Base-by-base conservation (phyloP, 78 protist species). In the Dictyostelium citrinum region DNA sequence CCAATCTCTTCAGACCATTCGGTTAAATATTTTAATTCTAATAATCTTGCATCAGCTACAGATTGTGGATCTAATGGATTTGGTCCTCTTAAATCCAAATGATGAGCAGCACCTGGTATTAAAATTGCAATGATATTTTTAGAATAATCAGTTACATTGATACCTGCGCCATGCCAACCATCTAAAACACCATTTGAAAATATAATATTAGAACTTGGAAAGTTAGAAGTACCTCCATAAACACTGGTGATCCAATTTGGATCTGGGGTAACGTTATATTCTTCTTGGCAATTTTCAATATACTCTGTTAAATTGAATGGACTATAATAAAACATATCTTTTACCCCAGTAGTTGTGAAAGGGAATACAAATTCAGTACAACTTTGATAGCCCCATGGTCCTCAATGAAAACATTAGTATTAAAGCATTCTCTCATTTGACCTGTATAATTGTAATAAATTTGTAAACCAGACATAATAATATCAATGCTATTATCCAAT, bases 361-460 rank as follows among this genome's bases (percentile, higher is more conserved):
- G 96, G 97, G 83, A 90, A 74, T 20, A 91, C 86, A 92, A 95
- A 90, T 37, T 95, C 96, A 12, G 96, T 96, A 72, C 97, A 96
- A 22, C 96, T 45, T 83, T 95, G 96, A 80, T 91, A 93, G 1
- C 70, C 68, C 96, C 96, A 96, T 24, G 35, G 41, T 61, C 86
- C 1, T 81, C 67, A 0, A 60, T 17, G 46, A 29, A 75, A 12
- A 81, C 43, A 20, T 67, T 49, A 0, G 79, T 76, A 31, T 83
- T 84, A 68, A 84, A 49, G 17, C 90, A 84, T n/a, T 24, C 8
- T 4, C 81, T 84, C 8, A 76, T 90, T 58, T 82, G 91, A 45
- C 96, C 96, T 20, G 95, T 33, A n/a, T 61, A 61, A 51, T 96
- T 90, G 90, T 58, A 90, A 81, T 90, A 94, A 51, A 86, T 45